Evolutionary conservation across 768 basidiomycete genomes (phyloP).

Genomic region (Kwoniella mangroviensis): DNA sequence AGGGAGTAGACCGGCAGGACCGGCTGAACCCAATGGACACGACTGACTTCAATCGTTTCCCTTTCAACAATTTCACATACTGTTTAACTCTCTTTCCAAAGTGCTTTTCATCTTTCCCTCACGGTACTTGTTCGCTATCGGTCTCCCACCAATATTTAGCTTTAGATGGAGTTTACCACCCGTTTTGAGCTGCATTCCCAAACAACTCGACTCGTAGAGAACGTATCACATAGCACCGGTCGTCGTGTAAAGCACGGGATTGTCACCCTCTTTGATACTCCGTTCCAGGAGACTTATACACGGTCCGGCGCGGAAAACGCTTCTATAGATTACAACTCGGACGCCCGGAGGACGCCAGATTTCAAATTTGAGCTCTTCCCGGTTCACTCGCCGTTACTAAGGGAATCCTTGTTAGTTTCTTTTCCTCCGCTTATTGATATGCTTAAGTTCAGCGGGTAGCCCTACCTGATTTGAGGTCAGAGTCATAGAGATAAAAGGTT

Average conservation of each 20-base stretch:
- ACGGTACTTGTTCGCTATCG: slow-evolving; percentile 82
- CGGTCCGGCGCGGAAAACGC: slow-evolving; percentile 71
- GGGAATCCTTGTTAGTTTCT: slow-evolving; percentile 90
- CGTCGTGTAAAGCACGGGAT: slow-evolving; percentile 67
- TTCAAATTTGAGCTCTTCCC: slow-evolving; percentile 83
- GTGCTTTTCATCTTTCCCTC: slow-evolving; percentile 82
- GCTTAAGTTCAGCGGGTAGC: slow-evolving; percentile 86
- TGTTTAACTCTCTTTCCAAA: slow-evolving; percentile 80
- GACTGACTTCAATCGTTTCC: slow-evolving; percentile 77
- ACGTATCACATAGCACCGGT: slow-evolving; percentile 70
- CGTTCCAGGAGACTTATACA: slow-evolving; percentile 80
- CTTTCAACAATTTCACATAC: slow-evolving; percentile 81
- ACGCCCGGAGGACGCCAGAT: slow-evolving; percentile 69
- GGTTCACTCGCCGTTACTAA: slow-evolving; percentile 85
- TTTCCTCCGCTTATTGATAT: slow-evolving; percentile 89
- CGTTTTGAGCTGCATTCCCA: slow-evolving; percentile 83
- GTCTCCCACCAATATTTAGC: slow-evolving; percentile 81
- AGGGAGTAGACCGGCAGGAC: slow-evolving; percentile 65
- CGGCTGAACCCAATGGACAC: slow-evolving; percentile 65
- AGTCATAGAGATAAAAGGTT: slow-evolving; percentile 27
- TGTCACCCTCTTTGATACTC: slow-evolving; percentile 65
- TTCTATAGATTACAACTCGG: slow-evolving; percentile 82
- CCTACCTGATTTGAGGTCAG: slow-evolving; percentile 80
- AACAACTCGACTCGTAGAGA: slow-evolving; percentile 82
- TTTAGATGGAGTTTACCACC: slow-evolving; percentile 85